A percentile compares a stretch with the other conserved stretches of the same genome.
These are phyloP conservation scores for Casuarina cunninghamiana DNA, from an alignment of 306 rosid species.

Conservation along the genomic window DNA sequence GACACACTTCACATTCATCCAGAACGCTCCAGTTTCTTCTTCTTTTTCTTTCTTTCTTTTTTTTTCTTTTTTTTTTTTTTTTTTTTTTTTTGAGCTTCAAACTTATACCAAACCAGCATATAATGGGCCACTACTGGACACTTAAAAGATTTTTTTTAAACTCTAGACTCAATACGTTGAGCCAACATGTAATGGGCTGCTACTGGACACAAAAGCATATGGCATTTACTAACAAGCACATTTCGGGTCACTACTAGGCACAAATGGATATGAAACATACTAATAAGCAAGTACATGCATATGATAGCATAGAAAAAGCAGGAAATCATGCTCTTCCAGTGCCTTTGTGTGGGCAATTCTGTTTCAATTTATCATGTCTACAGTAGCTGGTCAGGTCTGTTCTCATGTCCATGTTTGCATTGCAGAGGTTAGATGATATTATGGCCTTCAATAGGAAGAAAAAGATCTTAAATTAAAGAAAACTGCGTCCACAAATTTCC, in stretches of 20 bases:
- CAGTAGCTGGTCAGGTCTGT: neutral
- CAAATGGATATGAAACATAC: neutral
- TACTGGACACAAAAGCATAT: neutral
- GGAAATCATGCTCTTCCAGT: neutral
- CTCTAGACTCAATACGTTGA: too few species aligned
- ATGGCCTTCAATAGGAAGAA: neutral
- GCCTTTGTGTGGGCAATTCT: neutral
- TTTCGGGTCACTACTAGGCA: neutral
- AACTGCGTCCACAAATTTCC: neutral
- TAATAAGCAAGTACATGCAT: neutral
- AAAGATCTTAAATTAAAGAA: neutral
- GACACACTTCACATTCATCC: neutral
- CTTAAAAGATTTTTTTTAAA: neutral
- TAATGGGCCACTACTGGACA: neutral
- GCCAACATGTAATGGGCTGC: neutral
- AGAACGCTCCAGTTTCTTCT: neutral
- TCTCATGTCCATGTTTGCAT: neutral
- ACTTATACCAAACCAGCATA: neutral
- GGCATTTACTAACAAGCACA: neutral
- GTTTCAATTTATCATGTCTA: neutral
- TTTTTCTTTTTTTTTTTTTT: too few species aligned
- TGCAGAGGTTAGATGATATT: neutral
- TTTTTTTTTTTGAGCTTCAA: neutral
- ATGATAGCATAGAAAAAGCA: neutral
- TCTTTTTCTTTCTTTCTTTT: too few species aligned